Conservation (phyloP, 768 basidiomycete species). For the Multifurca ochricompacta region DNA sequence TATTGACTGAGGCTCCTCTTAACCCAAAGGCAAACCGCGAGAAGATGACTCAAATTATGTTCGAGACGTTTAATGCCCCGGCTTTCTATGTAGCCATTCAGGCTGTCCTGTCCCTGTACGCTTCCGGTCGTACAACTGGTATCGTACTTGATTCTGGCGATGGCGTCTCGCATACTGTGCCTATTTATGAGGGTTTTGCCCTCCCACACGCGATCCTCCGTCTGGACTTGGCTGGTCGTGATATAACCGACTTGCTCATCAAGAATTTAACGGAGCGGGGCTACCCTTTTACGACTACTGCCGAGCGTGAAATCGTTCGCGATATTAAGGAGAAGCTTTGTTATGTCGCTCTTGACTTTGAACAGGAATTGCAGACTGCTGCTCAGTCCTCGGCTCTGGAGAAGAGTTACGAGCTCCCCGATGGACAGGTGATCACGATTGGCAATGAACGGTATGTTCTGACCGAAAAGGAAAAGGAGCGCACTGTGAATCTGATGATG, state of each 20-base stretch:
- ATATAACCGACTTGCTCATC: conserved; percentile 77
- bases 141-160: conserved; percentile 95
- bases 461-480: neutral
- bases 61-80: conserved; percentile 68
- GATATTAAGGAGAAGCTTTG: conserved; percentile 94
- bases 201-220: conserved; percentile 90
- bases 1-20: conserved; percentile 63
- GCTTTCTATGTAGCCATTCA: conserved; percentile 71
- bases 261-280: conserved; percentile 87
- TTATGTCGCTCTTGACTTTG: conserved; percentile 91
- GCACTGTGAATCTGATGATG: neutral
- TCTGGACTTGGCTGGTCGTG: conserved; percentile 88
- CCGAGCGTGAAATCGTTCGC: conserved; percentile 88
- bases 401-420: conserved; percentile 89
- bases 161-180: conserved; percentile 92
- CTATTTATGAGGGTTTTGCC: conserved; percentile 92
- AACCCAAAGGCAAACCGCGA: conserved; percentile 69
- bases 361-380: conserved; percentile 87
- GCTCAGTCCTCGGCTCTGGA: conserved; percentile 83
- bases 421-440: conserved; percentile 89
- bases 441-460: conserved; percentile 49
- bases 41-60: conserved; percentile 75
- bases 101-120: conserved; percentile 73
- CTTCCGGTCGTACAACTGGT: conserved; percentile 90
- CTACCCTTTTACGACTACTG: conserved; percentile 89